phyloP scores from a whole-genome alignment of 208 protist species.

The Entamoeba invadens region DNA sequence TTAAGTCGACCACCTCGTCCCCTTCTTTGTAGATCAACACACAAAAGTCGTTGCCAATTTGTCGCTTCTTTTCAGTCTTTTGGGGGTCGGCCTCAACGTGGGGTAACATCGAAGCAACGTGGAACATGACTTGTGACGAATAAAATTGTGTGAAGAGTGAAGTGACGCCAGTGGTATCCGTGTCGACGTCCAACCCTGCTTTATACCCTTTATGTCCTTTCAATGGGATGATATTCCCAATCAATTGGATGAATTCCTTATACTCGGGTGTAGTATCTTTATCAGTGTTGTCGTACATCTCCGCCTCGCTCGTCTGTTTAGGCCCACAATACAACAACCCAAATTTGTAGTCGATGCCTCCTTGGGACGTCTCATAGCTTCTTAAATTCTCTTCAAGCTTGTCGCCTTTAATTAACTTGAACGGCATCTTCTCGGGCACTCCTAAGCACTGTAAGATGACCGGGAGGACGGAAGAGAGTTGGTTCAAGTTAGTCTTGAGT shows the following conservation, averaged over 20 bases:
- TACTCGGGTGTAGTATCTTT: not conserved
- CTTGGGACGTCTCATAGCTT: not conserved
- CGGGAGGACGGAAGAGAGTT: not conserved
- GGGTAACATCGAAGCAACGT: not conserved
- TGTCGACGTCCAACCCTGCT: not conserved
- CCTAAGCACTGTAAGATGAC: not conserved
- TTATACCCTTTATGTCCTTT: not conserved
- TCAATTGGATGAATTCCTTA: not conserved
- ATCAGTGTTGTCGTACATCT: not conserved
- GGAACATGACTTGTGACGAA: not conserved
- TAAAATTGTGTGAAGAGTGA: not conserved
- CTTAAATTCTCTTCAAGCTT: not conserved
- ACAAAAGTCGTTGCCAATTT: not conserved
- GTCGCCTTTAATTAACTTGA: not conserved
- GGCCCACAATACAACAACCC: not conserved
- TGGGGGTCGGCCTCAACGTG: not conserved
- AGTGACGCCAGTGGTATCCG: not conserved
- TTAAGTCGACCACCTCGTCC: not conserved
- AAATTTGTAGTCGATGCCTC: not conserved
- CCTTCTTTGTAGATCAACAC: not conserved
- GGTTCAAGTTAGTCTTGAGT: not conserved
- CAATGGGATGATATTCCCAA: not conserved
- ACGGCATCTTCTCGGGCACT: not conserved
- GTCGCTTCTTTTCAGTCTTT: not conserved
- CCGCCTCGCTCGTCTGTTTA: not conserved